phyloP scores from a whole-genome alignment of 73 alveolate species.

The Blepharisma stoltei region DNA sequence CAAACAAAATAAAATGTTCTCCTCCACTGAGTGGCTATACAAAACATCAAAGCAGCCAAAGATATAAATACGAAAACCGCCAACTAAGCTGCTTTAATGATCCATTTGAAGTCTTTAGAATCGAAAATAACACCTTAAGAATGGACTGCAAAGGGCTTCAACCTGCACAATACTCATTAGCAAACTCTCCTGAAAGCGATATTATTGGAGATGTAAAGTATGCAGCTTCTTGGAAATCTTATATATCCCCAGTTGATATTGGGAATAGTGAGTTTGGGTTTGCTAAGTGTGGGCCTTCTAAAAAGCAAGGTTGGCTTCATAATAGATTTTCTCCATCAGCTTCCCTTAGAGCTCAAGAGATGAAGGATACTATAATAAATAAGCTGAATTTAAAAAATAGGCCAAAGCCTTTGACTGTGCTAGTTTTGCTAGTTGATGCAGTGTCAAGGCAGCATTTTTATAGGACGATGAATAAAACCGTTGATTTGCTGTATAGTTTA shows the following conservation, averaged over 20 bases:
- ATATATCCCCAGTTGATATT: background rate
- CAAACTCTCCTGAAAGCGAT: background rate
- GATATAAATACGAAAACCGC: background rate
- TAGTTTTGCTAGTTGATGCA: background rate
- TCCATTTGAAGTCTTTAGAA: background rate
- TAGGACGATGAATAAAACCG: background rate
- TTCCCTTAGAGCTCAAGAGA: background rate
- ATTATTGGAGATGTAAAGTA: background rate
- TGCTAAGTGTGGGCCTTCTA: background rate
- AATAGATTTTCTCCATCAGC: background rate
- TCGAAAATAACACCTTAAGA: slow-evolving; percentile 1
- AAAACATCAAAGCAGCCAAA: background rate
- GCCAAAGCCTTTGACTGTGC: background rate
- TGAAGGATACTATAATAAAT: background rate
- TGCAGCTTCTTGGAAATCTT: slow-evolving; percentile 1
- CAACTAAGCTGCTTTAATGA: background rate
- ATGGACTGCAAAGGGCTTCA: background rate
- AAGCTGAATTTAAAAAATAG: background rate
- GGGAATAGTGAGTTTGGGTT: background rate
- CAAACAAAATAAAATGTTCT: background rate
- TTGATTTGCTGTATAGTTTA: background rate
- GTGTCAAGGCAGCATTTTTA: slow-evolving; percentile 24
- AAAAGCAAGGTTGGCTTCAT: background rate
- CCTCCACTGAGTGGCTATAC: background rate
- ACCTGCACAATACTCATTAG: background rate